Evolutionary conservation across 177 flowering plant genomes (phyloP), one percentile per base, ranked within the genome.

Genomic region (Vitis hybrid): DNA sequence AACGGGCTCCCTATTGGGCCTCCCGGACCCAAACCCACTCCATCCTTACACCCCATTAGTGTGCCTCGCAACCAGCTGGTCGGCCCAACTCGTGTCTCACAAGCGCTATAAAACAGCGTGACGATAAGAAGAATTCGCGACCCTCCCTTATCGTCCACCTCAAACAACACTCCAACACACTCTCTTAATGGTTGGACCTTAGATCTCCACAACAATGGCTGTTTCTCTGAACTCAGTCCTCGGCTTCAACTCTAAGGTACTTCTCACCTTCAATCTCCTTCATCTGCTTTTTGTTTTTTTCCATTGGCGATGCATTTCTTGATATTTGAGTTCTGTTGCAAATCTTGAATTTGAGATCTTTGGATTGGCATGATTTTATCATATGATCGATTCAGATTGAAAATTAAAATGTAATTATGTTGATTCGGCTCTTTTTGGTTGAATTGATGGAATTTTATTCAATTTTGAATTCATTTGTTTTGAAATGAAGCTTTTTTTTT

Each of bases 201-300:
- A 70, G 39, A 70, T 13, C 48, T 2, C 63, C 45, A 11, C n/a
- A 60, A 58, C 63, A 12, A 88, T 86, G 91, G 82, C 91, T 50
- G 70, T 79, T 65, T 76, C 88, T 58, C 56, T 86, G 10, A 84
- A 79, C 68, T 78, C 87, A 45, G 63, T 82, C 71, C 33, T 73
- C 60, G 70, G 76, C 45, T 85, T 88, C 84, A 75, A 65, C 65
- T 76, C 83, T 6, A 39, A 72, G 77, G 92, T 88, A 80, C 2
- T 21, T 18, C 18, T 31, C 56, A 1, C 3, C 19, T 50, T 48
- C 33, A 12, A 13, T 57, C 10, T 53, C 22, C 33, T 18, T 11
- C 1, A 15, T 22, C 63, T 60, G 52, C 56, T 4, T 39, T 50
- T 67, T 50, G 9, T 19, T 19, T 72, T 19, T n/a, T 10, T 39